phyloP scores from a whole-genome alignment of 116 monocot genomes.

The Dioscorea cayenensis region DNA sequence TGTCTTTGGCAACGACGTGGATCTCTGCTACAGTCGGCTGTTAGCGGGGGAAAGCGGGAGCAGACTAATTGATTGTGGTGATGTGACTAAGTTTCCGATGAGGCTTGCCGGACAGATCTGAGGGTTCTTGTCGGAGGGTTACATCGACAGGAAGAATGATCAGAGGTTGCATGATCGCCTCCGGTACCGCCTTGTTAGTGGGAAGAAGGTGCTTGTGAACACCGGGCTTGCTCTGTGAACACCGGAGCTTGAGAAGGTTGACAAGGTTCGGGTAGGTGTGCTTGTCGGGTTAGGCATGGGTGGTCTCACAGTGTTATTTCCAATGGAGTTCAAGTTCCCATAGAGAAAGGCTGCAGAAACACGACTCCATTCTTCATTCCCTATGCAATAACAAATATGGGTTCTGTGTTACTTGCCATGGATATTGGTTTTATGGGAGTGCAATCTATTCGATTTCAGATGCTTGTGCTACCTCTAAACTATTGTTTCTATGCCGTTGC shows the following conservation, averaged over 20 bases:
- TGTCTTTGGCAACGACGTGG: slow-evolving; percentile 95
- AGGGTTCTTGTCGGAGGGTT: slow-evolving; percentile 62
- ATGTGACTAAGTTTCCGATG: slow-evolving; percentile 70
- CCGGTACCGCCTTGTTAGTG: slow-evolving; percentile 69
- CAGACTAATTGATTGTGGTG: slow-evolving; percentile 80
- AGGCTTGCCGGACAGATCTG: slow-evolving; percentile 77
- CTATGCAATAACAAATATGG: slow-evolving; percentile 97
- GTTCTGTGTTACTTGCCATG: no score
- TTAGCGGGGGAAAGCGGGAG: slow-evolving; percentile 87
- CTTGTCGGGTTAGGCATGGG: slow-evolving; percentile 98
- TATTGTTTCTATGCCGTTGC: slow-evolving; percentile 98
- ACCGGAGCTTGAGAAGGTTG: no score
- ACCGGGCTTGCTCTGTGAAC: slow-evolving; percentile 47
- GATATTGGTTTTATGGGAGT: slow-evolving; percentile 99
- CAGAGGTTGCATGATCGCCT: slow-evolving; percentile 61
- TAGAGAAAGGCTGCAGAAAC: slow-evolving; percentile 91
- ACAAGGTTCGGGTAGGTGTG: slow-evolving; percentile 84
- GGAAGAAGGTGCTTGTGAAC: slow-evolving; percentile 70
- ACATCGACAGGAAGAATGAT: slow-evolving; percentile 83
- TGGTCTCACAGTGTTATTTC: slow-evolving; percentile 82
- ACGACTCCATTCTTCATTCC: slow-evolving; percentile 96
- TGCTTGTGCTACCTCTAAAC: slow-evolving; percentile 97
- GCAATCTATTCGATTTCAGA: slow-evolving; percentile 97
- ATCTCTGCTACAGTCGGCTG: slow-evolving; percentile 71
- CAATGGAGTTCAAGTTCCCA: slow-evolving; percentile 84